Conservation (phyloP, 2,329 filamentous ascomycete genomes). For the Scedosporium minutisporum region DNA sequence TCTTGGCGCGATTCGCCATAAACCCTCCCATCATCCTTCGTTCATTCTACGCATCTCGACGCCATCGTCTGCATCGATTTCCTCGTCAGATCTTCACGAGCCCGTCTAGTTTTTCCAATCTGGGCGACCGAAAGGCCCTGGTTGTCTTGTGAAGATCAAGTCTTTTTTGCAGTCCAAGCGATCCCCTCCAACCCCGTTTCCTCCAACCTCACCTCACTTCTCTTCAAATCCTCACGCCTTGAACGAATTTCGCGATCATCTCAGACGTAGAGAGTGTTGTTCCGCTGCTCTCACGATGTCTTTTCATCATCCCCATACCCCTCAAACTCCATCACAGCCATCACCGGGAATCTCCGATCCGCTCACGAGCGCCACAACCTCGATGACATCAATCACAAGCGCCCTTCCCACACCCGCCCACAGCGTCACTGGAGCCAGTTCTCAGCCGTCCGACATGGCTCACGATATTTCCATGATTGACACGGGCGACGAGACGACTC, state of each 20-base stretch:
- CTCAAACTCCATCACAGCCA: constrained; percentile 56
- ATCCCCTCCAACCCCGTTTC: too few relatives aligned
- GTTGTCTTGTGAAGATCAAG: too few relatives aligned
- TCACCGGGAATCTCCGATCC: constrained; percentile 46
- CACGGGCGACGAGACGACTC: constrained; percentile 41
- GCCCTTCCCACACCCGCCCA: constrained; percentile 53
- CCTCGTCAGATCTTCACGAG: background rate
- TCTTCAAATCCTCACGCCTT: background rate
- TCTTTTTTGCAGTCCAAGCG: too few relatives aligned
- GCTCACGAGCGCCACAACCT: constrained; percentile 39
- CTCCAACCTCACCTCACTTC: background rate
- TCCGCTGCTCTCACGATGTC: constrained; percentile 41
- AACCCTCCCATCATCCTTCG: background rate
- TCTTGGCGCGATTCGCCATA: constrained; percentile 7
- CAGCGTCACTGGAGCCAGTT: constrained; percentile 48
- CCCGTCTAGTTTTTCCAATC: background rate
- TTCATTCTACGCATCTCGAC: background rate
- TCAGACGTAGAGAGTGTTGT: constrained; percentile 6
- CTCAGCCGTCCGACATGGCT: constrained; percentile 30
- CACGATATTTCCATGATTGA: constrained; percentile 22
- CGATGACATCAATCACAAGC: constrained; percentile 40
- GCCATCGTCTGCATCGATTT: background rate
- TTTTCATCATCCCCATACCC: constrained; percentile 53
- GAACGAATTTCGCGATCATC: background rate
- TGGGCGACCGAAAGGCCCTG: too few relatives aligned